Evolutionary conservation across 352 stramenopile genomes (phyloP), one percentile per base, ranked within the genome.

Genomic region (Aphanomyces euteiches): DNA sequence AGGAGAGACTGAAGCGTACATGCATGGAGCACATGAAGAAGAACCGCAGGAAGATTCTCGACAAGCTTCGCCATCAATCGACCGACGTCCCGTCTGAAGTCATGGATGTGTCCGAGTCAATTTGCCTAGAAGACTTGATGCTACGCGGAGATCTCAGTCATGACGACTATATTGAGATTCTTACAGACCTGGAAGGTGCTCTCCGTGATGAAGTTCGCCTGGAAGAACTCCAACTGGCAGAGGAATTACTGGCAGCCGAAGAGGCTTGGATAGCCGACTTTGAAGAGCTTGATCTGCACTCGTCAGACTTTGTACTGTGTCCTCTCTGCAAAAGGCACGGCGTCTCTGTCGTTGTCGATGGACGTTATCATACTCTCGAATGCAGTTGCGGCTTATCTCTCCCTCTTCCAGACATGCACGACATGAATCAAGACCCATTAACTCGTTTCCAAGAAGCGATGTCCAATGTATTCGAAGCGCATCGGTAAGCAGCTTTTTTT

Each of bases 161-260:
- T 21, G 73, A 79, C 50, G 86, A 93, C 60, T 93, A 92, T 47
- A 54, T 92, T 56, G 84, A 92, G 7, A 86, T 93, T 34, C 72
- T 91, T 17, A 83, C 89, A 65, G 73, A 83, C 63, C 74, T 93
- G 54, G 86, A 93, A 67, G 82, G 90, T 41, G 84, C 80, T 53
- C 74, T 93, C 45, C 74, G 67, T 3, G 69, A 84, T 21, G 83
- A 91, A 37, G 75, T 78, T 56, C 66, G 81, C 12, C 43, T 45
- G 10, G 76, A 77, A 4, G 75, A 83, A 19, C 34, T 47, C 28
- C 48, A 43, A 17, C 34, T 61, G 40, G 64, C 64, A 10, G 64
- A 70, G 40, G 50, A 47, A 47, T 15, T 61, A 28, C 64, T 70
- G 40, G 64, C 28, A 7, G 64, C 53, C 37, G 64, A 70, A 19